Evolutionary conservation across 192 early-diverging fungal species (phyloP).

Genomic region (Diversispora eburnea): DNA sequence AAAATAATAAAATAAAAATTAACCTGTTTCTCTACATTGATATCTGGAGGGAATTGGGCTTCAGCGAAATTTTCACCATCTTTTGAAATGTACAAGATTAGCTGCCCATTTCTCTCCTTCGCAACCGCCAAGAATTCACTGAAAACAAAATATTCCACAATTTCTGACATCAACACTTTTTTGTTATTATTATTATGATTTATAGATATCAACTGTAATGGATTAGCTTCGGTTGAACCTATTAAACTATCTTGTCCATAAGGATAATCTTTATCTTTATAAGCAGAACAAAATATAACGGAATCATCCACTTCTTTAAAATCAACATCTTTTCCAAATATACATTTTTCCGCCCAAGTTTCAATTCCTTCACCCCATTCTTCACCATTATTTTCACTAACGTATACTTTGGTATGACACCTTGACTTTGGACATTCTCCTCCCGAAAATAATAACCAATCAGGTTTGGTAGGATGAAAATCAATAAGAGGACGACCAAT

Average conservation of each 20-base stretch:
- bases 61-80: conserved; percentile 70
- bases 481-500: conserved; percentile 72
- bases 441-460: conserved; percentile 85
- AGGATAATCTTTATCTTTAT: conserved; percentile 52
- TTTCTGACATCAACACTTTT: conserved; percentile 52
- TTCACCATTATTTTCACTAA: conserved; percentile 67
- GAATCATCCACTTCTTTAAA: conserved; percentile 60
- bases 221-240: conserved; percentile 52
- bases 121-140: conserved; percentile 71
- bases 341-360: conserved; percentile 81
- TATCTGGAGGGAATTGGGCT: conserved; percentile 82
- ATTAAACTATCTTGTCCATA: conserved; percentile 49
- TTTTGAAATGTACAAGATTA: conserved; percentile 67
- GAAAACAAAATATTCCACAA: conserved; percentile 73
- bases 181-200: conserved; percentile 34
- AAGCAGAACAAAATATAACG: conserved; percentile 71
- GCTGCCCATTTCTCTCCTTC: conserved; percentile 42
- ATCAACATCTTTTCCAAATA: conserved; percentile 64
- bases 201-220: conserved; percentile 64
- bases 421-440: conserved; percentile 38
- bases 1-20: neutral
- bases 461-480: conserved; percentile 81
- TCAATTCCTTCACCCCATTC: conserved; percentile 75
- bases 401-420: conserved; percentile 71
- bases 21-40: conserved; percentile 61